Evolutionary conservation across 75 land plant genomes (phyloP).

Genomic region (Chamaecyparis obtusa): DNA sequence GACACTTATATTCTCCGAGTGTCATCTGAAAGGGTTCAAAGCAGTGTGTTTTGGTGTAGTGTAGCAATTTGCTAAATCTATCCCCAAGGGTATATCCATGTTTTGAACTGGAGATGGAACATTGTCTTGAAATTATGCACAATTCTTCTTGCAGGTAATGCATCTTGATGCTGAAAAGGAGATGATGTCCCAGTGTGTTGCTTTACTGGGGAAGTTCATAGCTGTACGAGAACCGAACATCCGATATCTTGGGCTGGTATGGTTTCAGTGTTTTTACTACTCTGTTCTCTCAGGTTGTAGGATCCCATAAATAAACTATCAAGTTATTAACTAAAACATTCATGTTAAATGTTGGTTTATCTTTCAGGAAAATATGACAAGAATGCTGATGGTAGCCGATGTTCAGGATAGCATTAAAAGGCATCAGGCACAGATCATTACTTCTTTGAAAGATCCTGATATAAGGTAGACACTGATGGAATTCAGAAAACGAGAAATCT

Average conservation of each 20-base stretch:
- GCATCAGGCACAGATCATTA: constrained; percentile 97
- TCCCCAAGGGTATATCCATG: background rate
- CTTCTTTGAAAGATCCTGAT: constrained; percentile 98
- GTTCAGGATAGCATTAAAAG: constrained; percentile 97
- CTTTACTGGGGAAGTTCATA: constrained; percentile 96
- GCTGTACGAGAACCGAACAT: constrained; percentile 99
- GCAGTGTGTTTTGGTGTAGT: too few relatives aligned
- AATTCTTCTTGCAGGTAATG: constrained; percentile 70
- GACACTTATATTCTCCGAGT: too few relatives aligned
- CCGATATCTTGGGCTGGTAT: constrained; percentile 97
- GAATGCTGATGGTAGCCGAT: constrained; percentile 97
- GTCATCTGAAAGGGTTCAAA: too few relatives aligned
- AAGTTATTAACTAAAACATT: background rate
- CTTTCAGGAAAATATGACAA: constrained; percentile 97
- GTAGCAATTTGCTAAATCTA: too few relatives aligned
- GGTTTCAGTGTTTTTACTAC: constrained; percentile 7
- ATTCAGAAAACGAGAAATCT: background rate
- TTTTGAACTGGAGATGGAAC: background rate
- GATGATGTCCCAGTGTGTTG: constrained; percentile 99
- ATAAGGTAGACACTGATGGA: constrained; percentile 63
- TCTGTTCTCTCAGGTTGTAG: background rate
- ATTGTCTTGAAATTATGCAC: background rate
- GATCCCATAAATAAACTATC: background rate
- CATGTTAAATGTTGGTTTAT: background rate
- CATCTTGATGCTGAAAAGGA: constrained; percentile 99